phyloP scores from a whole-genome alignment of 345 rosid species.

The Melaleuca quinquenervia region DNA sequence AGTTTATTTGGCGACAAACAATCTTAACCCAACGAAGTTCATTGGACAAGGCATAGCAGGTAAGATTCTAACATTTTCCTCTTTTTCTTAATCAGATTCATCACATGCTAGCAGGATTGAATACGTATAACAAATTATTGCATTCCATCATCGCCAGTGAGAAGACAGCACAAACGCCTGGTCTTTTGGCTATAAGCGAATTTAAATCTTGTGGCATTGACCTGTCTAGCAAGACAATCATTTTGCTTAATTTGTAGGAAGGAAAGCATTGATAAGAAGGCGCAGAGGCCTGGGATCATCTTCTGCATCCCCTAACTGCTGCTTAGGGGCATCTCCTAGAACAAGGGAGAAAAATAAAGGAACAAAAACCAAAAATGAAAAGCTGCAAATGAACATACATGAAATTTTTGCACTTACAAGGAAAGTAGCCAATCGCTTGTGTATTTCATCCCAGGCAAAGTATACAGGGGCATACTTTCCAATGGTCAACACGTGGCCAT shows the following conservation, averaged over 20 bases:
- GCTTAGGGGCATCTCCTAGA: not conserved
- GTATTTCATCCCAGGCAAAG: slow-evolving; percentile 30
- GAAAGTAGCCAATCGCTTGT: not conserved
- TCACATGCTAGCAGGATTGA: not conserved
- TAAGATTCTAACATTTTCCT: slow-evolving; percentile 6
- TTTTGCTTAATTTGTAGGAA: not conserved
- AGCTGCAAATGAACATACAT: not conserved
- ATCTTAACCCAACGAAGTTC: slow-evolving; percentile 34
- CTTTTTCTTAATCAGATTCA: not conserved
- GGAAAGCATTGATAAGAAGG: not conserved
- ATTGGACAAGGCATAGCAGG: slow-evolving; percentile 62
- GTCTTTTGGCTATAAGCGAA: not conserved
- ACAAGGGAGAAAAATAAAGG: not conserved
- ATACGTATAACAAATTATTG: not conserved
- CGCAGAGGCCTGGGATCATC: not conserved
- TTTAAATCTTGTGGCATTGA: not conserved
- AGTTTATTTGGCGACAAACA: slow-evolving; percentile 40
- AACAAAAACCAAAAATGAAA: not conserved
- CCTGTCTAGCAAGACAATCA: not conserved
- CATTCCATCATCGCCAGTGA: not conserved
- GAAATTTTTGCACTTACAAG: not conserved
- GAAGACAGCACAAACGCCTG: not conserved
- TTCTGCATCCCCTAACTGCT: not conserved
- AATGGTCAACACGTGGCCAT: slow-evolving; percentile 36
- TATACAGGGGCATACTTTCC: slow-evolving; percentile 37